Evolutionary conservation across 208 protist species (phyloP).

Genomic region (Leishmania tropica): DNA sequence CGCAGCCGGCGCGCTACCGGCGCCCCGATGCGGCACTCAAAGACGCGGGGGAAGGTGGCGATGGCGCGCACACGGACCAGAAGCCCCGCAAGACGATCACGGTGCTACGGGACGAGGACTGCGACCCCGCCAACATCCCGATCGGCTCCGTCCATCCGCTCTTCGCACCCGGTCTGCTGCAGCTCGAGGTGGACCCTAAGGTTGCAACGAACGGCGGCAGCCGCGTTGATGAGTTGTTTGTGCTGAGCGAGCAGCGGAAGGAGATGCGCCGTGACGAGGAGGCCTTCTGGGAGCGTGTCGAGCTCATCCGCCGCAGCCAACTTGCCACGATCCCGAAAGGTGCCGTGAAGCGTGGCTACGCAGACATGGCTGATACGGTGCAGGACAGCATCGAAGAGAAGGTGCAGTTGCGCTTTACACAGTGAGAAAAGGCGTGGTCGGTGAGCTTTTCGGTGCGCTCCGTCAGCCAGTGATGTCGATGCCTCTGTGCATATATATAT

Average conservation of each 20-base stretch:
- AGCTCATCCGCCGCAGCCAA: conserved; percentile 83
- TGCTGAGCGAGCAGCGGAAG: conserved; percentile 65
- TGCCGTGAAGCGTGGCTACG: conserved; percentile 63
- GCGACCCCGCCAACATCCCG: conserved; percentile 53
- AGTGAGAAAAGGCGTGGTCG: conserved; percentile 24
- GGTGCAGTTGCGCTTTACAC: conserved; percentile 82
- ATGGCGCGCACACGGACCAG: neutral
- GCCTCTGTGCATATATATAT: neutral
- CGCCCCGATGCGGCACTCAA: neutral
- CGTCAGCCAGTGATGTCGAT: neutral
- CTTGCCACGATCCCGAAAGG: conserved; percentile 61
- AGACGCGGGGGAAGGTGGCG: neutral
- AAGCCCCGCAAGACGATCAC: conserved; percentile 7
- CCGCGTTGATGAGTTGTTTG: conserved; percentile 37
- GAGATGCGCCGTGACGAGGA: conserved; percentile 84
- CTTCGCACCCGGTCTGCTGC: conserved; percentile 65
- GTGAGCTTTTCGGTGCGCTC: neutral
- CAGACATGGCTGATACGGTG: conserved; percentile 50
- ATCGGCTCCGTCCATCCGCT: conserved; percentile 76
- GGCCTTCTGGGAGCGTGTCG: conserved; percentile 86
- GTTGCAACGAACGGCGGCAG: conserved; percentile 6
- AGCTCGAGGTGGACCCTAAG: conserved; percentile 52
- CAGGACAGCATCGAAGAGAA: conserved; percentile 72
- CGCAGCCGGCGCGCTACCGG: conserved; percentile 26
- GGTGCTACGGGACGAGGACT: conserved; percentile 50